Conservation (phyloP, 345 rosid genomes). For the Gossypium sturtianum region DNA sequence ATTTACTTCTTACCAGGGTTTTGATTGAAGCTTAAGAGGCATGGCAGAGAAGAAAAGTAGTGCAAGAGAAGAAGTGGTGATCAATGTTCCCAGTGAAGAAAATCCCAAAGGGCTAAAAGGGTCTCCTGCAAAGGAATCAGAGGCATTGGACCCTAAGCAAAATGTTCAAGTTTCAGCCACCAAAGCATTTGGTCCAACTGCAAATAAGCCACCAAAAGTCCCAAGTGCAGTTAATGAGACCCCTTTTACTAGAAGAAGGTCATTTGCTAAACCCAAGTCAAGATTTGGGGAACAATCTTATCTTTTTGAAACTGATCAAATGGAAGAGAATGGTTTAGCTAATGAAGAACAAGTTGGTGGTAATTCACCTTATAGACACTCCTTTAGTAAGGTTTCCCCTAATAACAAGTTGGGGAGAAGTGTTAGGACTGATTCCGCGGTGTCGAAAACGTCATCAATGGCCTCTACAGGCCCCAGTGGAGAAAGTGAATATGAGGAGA, state of each 20-base stretch:
- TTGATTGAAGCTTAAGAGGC: constrained; percentile 23
- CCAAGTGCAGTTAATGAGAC: constrained; percentile 31
- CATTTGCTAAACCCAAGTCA: constrained; percentile 68
- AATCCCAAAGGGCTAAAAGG: constrained; percentile 27
- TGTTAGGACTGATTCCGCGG: constrained; percentile 26
- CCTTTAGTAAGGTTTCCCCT: constrained; percentile 42
- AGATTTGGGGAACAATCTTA: constrained; percentile 66
- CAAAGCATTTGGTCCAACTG: constrained; percentile 30
- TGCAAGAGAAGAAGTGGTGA: constrained; percentile 36
- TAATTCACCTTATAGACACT: constrained; percentile 34
- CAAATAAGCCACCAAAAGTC: constrained; percentile 55
- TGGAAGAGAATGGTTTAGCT: constrained; percentile 35
- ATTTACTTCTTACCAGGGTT: constrained; percentile 2
- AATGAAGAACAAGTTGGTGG: constrained; percentile 31
- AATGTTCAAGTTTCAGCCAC: neutral
- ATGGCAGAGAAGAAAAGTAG: constrained; percentile 37
- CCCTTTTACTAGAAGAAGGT: constrained; percentile 32
- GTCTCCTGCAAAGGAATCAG: constrained; percentile 17
- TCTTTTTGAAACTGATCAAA: constrained; percentile 24
- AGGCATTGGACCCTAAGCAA: neutral
- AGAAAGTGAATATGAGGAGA: constrained; percentile 41
- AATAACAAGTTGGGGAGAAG: constrained; percentile 32
- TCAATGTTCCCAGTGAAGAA: constrained; percentile 44
- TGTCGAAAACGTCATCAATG: constrained; percentile 30
- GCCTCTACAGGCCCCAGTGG: constrained; percentile 35